Percentiles rank a stretch among this genome's conserved stretches.
These are phyloP conservation scores for Mycena alexandri DNA, from an alignment of 768 basidiomycete genomes.

Conservation along the genomic window DNA sequence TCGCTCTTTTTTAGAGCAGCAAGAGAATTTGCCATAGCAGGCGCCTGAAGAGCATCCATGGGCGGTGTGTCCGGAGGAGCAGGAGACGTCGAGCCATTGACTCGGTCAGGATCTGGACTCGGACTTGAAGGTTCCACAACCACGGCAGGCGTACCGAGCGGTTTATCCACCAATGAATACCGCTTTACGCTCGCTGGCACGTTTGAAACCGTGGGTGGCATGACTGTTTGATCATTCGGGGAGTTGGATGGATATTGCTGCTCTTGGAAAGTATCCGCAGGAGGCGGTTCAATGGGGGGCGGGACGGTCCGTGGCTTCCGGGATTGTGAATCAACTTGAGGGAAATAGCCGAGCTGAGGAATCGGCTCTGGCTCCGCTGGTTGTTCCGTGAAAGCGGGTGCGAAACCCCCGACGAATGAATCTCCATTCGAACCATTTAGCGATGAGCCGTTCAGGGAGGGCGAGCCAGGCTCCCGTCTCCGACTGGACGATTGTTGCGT, in stretches of 20 bases:
- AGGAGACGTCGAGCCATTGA: constrained; percentile 47
- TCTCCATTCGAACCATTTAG: constrained; percentile 45
- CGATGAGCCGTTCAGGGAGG: constrained; percentile 35
- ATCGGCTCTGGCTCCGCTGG: constrained; percentile 16
- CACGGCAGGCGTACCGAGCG: constrained; percentile 66
- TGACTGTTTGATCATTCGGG: constrained; percentile 39
- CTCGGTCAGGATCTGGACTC: constrained; percentile 50
- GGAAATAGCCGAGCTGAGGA: constrained; percentile 21
- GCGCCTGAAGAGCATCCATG: constrained; percentile 57
- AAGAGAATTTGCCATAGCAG: constrained; percentile 83
- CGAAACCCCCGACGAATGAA: constrained; percentile 68
- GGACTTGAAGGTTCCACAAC: constrained; percentile 66
- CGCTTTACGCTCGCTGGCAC: constrained; percentile 82
- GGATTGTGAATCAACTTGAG: constrained; percentile 16
- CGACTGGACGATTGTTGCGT: constrained; percentile 55
- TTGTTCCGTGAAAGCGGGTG: constrained; percentile 46
- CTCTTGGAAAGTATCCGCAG: constrained; percentile 26
- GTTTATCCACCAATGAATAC: constrained; percentile 84
- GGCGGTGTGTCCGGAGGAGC: constrained; percentile 56
- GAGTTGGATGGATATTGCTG: constrained; percentile 40
- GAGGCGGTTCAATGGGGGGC: constrained; percentile 36
- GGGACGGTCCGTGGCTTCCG: constrained; percentile 31
- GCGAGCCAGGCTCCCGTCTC: constrained; percentile 49
- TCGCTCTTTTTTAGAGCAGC: constrained; percentile 92
- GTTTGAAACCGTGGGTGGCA: constrained; percentile 47